These are phyloP conservation scores for Exophiala sideris DNA, from an alignment of 2,329 filamentous ascomycete genomes.

Conservation along the genomic window DNA sequence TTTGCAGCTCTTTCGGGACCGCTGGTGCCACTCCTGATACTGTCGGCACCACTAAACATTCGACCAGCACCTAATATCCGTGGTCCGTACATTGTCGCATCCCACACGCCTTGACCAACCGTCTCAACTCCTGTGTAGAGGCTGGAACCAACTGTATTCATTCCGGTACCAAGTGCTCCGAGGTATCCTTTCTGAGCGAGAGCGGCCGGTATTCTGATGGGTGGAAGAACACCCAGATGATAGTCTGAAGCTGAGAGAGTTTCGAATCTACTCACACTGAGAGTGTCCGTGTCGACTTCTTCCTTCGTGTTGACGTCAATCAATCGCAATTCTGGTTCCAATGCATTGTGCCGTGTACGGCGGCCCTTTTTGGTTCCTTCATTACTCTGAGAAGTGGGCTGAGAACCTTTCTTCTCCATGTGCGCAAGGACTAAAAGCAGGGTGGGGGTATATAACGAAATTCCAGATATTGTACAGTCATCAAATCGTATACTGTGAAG, in stretches of 20 bases:
- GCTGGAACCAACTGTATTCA: constrained; percentile 25
- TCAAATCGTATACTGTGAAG: constrained; percentile 68
- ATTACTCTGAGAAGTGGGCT: constrained; percentile 57
- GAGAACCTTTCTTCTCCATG: constrained; percentile 68
- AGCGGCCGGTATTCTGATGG: constrained; percentile 64
- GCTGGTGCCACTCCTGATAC: constrained; percentile 57
- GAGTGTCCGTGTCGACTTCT: constrained; percentile 80
- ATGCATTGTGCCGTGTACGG: constrained; percentile 69
- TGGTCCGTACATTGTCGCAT: constrained; percentile 82
- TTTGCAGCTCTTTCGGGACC: constrained; percentile 50
- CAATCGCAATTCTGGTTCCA: constrained; percentile 82
- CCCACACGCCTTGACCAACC: constrained; percentile 76
- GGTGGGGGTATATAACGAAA: constrained; percentile 92
- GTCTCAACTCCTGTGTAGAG: constrained; percentile 39
- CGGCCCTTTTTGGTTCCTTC: constrained; percentile 29
- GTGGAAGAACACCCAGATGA: constrained; percentile 79
- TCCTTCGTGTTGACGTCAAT: constrained; percentile 82
- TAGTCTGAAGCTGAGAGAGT: constrained; percentile 85
- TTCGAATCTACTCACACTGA: constrained; percentile 83
- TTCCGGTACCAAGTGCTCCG: constrained; percentile 63
- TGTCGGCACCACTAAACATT: constrained; percentile 76
- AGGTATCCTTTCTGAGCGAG: constrained; percentile 68
- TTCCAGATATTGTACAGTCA: constrained; percentile 95
- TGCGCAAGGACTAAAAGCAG: constrained; percentile 90
- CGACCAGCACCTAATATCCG: constrained; percentile 51